Percentiles rank a stretch among this genome's conserved stretches.
phyloP scores from a whole-genome alignment of 2,329 filamentous ascomycete species.

The Ilyonectria sp. region DNA sequence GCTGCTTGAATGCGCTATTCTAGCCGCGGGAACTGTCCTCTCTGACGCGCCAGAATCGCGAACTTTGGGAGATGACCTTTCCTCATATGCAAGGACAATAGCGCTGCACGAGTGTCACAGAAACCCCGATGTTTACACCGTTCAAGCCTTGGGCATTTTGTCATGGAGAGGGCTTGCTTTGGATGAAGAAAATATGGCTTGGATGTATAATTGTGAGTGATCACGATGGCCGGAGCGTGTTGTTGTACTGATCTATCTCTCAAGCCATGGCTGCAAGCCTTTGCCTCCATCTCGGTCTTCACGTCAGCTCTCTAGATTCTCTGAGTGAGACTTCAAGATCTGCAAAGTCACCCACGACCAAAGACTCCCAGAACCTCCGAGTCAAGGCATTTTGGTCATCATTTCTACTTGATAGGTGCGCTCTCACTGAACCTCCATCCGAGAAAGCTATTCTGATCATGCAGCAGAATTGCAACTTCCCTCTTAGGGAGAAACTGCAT shows the following conservation, averaged over 20 bases:
- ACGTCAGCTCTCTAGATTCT: slow-evolving; percentile 10
- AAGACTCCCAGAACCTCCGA: background rate
- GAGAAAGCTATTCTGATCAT: background rate
- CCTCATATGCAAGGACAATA: background rate
- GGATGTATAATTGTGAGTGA: slow-evolving; percentile 24
- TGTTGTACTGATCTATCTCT: background rate
- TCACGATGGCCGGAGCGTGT: background rate
- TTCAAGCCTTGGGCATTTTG: slow-evolving; percentile 1
- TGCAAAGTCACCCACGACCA: background rate
- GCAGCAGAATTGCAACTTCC: slow-evolving; percentile 4
- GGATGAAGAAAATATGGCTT: slow-evolving; percentile 21
- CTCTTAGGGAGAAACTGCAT: slow-evolving; percentile 18
- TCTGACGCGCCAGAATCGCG: background rate
- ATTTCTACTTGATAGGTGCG: slow-evolving; percentile 1
- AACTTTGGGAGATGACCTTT: background rate
- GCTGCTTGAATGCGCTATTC: background rate
- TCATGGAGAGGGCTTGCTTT: slow-evolving; percentile 15
- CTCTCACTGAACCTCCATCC: background rate
- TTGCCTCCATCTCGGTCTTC: slow-evolving; percentile 14
- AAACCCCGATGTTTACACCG: background rate
- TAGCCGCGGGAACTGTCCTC: slow-evolving; percentile 2
- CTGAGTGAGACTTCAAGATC: background rate
- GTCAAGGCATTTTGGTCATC: slow-evolving; percentile 5
- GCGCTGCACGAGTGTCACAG: background rate
- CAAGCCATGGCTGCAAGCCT: slow-evolving; percentile 18